Base-by-base conservation (phyloP, 768 basidiomycete species). In the Kwoniella mangroviensis region DNA sequence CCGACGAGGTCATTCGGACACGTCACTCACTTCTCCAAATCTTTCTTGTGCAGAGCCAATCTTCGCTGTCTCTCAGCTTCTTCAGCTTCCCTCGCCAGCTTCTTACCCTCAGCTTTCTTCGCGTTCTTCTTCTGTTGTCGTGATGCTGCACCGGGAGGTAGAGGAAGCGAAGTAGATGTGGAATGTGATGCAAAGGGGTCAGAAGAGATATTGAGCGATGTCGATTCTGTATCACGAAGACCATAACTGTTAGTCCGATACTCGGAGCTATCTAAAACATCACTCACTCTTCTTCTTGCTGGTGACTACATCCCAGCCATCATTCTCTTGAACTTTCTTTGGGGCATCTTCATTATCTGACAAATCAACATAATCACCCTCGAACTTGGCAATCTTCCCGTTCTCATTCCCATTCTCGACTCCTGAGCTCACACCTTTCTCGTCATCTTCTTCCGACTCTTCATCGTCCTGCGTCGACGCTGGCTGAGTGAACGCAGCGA, bases 221-320 rank as follows among this genome's bases (percentile, higher is more conserved):
- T 58, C 22, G 56, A 19, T 58, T 66, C 65, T 66, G 22, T 26
- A 7, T 11, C 6, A 28, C 12, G 13, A 22, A 28, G 45, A 19
- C 12, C 5, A 17, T 7, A 10, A 60, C 34, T 49, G n/a, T 65
- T 15, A 65, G 45, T 13, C 21, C 40, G 61, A 62, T 49, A 49
- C 4, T 22, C 41, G 34, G 34, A 34, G 34, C 34, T 34, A 34
- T 34, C 34, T 34, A 4, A 34, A 34, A 34, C 34, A 34, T 34
- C 51, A 71, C 75, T 71, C 53, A 80, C 79, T 78, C 69, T 78
- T 78, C 65, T 65, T 72, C 55, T 73, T 75, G 53, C 53, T 63
- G 10, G 70, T 71, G 1, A 80, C 79, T 9, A 78, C 75, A 61
- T 78, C 71, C 79, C 79, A 80, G 19, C 79, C 79, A 65, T 80